Evolutionary conservation across 2,329 filamentous ascomycete species (phyloP), one percentile per base, ranked within the genome.

Genomic region (Colletotrichum destructivum): DNA sequence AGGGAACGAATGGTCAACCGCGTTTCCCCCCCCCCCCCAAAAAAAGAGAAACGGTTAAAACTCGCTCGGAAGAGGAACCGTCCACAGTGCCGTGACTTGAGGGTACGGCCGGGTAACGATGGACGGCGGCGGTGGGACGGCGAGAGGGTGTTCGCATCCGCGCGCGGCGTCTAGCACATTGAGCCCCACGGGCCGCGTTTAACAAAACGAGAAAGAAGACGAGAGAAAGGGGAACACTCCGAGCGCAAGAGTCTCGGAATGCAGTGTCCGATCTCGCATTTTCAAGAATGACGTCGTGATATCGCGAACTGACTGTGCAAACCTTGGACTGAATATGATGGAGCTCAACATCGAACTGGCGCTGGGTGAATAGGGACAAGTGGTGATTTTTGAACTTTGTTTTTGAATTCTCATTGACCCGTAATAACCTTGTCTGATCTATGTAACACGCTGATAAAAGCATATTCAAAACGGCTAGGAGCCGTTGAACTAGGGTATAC

Each of bases 371-470:
- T 23, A 16, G n/a, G 35, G 54, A 56, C 13, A 3, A 31, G 23
- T 23, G 21, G 21, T 21, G 15, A 31, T 23, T n/a, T 52, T 13
- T 42, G 63, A 69, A 46, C 63, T 69, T 59, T 26, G 59, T 71
- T 40, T 31, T 57, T 71, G 61, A 59, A 69, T 69, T 63, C 51
- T 62, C 59, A 60, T 71, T 69, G 59, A 69, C 69, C 69, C 65
- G 56, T 71, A 69, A 71, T 63, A 63, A 71, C 69, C 69, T 71
- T 60, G 52, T 64, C 54, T 71, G 69, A 68, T 69, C 69, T 71
- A 71, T 71, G 59, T 59, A 69, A 71, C 69, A 71, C 69, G 69
- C 69, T 71, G 65, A 69, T 71, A 71, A 71, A 71, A 71, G 69
- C 65, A 71, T 71, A 71, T 63, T 71, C 69, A 69, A 69, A 49